Base-by-base conservation (phyloP, 2,329 filamentous ascomycete species). In the Fusarium metavorans region DNA sequence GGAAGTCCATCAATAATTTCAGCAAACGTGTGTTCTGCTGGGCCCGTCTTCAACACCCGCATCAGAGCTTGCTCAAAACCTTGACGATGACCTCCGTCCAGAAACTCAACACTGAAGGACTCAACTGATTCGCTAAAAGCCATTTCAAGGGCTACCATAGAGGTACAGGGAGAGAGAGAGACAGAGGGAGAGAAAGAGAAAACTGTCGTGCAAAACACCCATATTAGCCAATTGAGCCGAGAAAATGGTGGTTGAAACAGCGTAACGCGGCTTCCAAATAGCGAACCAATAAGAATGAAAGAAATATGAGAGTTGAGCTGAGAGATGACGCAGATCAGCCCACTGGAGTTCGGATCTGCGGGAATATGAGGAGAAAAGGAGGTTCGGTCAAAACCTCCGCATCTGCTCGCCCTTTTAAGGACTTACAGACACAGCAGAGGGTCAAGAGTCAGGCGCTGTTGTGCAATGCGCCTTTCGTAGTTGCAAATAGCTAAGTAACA, bases 1-100 rank as follows among this genome's bases (percentile, higher is more conserved):
- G 68, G 66, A 9, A 70, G 14, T 2, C 66, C 66, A 8, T 70
- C 68, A 39, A 70, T 5, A 0, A 70, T n/a, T 25, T 70, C 50
- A 34, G 59, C 43, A 14, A 32, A 70, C 6, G 32, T 35, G 11
- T 32, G 27, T 20, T 70, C 52, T 4, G 59, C 66, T 25, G 37
- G 13, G 25, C 56, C 59, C 3, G 52, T 65, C 2, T 16, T 3
- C 4, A 68, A 23, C 10, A 64, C 16, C 14, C 58, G 65, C 18
- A 32, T 25, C 3, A 70, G 6, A 20, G 67, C 48, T 27, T 27
- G 58, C 9, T 59, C 18, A 6, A 68, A 57, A 18, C 45, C 23
- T 25, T 27, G 45, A 8, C 45, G 45, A 10, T 48, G 45, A 16
- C 14, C 2, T 18, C 8, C 23, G 1, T 27, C 23, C 14, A 48